Conservation (phyloP, 352 stramenopile genomes). For the Phytophthora sp. region DNA sequence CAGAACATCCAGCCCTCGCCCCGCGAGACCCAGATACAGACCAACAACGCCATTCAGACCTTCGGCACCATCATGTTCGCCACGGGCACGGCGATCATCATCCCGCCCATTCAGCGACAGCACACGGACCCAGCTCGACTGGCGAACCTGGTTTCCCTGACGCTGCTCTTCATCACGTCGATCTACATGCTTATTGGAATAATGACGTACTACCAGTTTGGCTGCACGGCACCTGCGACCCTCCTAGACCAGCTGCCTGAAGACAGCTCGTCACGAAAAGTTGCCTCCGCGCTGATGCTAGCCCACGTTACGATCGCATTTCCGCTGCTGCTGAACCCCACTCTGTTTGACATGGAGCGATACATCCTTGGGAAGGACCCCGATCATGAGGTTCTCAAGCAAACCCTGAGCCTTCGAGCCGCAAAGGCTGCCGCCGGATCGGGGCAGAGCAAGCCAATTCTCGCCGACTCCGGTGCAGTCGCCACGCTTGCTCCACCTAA, state of each 20-base stretch:
- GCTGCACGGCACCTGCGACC: conserved; percentile 64
- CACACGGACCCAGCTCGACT: conserved; percentile 53
- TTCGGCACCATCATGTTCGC: conserved; percentile 81
- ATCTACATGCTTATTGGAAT: conserved; percentile 77
- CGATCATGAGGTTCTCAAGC: conserved; percentile 61
- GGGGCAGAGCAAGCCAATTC: conserved; percentile 45
- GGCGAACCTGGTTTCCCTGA: conserved; percentile 66
- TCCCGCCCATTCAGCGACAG: conserved; percentile 68
- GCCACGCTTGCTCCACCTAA: conserved; percentile 1
- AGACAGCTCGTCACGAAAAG: conserved; percentile 32
- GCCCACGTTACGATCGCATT: conserved; percentile 70
- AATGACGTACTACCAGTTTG: conserved; percentile 74
- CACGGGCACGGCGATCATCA: conserved; percentile 68
- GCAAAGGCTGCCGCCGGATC: conserved; percentile 28
- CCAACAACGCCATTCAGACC: conserved; percentile 46
- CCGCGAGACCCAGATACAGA: conserved; percentile 57
- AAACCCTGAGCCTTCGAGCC: conserved; percentile 43
- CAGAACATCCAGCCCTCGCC: conserved; percentile 41
- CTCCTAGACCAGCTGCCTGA: conserved; percentile 62
- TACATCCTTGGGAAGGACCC: conserved; percentile 64
- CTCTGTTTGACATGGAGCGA: conserved; percentile 69
- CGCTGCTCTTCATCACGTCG: conserved; percentile 72
- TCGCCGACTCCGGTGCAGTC: conserved; percentile 19
- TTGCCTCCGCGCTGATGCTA: conserved; percentile 54
- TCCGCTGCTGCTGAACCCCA: conserved; percentile 66